Base-by-base conservation (phyloP, 2,329 filamentous ascomycete genomes). In the Atkinsonella texensis region DNA sequence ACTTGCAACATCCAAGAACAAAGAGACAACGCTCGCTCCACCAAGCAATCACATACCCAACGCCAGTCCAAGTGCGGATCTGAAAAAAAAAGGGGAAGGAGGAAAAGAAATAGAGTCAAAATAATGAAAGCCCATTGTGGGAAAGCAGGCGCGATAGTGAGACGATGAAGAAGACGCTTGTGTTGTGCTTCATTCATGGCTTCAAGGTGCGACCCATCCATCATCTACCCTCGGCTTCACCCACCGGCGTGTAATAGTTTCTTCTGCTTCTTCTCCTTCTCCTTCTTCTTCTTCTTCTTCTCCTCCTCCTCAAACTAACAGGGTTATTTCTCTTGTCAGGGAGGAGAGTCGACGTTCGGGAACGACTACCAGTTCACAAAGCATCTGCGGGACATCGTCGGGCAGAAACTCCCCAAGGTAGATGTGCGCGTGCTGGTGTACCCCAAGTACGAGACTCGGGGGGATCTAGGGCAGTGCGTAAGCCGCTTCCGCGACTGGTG, bases 101-200 rank as follows among this genome's bases (percentile, higher is more conserved):
- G 7, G 35, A 15, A 13, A 7, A 38, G 10, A 15, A 38, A 38
- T 4, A 15, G 15, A 3, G 9, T 15, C 15, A 15, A 41, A 48
- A 48, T 23, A n/a, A 49, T 49, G 48, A 23, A 18, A 40, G 8
- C 15, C 31, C 32, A 13, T 28, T 20, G 28, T 12, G n/a, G 18
- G n/a, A 28, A 42, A 17, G n/a, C 12, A 3, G 41, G 4, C 10
- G 31, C 43, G 41, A 45, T 5, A 52, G 45, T 23, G 31, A 49
- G 40, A 65, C 51, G 47, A 69, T 69, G 67, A 86, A 84, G 74
- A 89, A 87, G 71, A 93, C 86, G 53, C 70, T 94, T 39, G 69
- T 94, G 40, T 71, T 94, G 54, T 87, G 85, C 63, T 93, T 93
- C 67, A 87, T 93, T 55, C 88, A 94, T 68, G 88, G 88, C 64